These are phyloP conservation scores for Dactylellina sp. DNA, from an alignment of 2,329 filamentous ascomycete species.

Conservation along the genomic window DNA sequence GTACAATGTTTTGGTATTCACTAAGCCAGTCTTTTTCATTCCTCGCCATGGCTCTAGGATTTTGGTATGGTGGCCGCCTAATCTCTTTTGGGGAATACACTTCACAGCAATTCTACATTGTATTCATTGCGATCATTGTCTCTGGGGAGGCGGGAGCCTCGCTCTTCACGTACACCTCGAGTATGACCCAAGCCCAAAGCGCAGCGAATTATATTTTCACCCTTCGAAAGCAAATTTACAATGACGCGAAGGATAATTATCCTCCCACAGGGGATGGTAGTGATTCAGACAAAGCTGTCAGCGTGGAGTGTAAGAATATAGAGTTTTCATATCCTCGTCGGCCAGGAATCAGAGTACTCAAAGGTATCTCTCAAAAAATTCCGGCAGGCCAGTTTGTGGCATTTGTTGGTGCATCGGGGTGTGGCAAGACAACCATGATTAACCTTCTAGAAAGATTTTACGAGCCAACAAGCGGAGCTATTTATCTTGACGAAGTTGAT, in stretches of 20 bases:
- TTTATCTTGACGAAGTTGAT: constrained; percentile 74
- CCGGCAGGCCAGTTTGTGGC: constrained; percentile 77
- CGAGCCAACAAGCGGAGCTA: constrained; percentile 72
- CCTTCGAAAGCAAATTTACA: constrained; percentile 2
- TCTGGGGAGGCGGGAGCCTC: constrained; percentile 76
- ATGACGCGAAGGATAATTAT: constrained; percentile 11
- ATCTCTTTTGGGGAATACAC: constrained; percentile 64
- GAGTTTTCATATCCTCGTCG: constrained; percentile 61
- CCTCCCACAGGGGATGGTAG: not conserved
- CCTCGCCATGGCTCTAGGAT: constrained; percentile 73
- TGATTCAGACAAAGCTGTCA: not conserved
- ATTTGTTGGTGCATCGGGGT: constrained; percentile 76
- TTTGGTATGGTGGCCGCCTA: constrained; percentile 75
- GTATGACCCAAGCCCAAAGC: constrained; percentile 32
- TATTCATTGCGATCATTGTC: constrained; percentile 76
- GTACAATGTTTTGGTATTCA: constrained; percentile 74
- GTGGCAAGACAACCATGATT: constrained; percentile 79
- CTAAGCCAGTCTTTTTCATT: constrained; percentile 76
- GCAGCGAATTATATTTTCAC: constrained; percentile 36
- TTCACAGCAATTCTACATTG: constrained; percentile 68
- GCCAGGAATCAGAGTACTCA: constrained; percentile 67
- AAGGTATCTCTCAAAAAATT: constrained; percentile 60
- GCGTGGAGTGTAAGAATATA: constrained; percentile 57
- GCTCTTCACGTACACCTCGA: constrained; percentile 30
- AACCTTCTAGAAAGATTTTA: constrained; percentile 75